Base-by-base conservation (phyloP, 805 yeast species). In the Yarrowia yakushimensis region DNA sequence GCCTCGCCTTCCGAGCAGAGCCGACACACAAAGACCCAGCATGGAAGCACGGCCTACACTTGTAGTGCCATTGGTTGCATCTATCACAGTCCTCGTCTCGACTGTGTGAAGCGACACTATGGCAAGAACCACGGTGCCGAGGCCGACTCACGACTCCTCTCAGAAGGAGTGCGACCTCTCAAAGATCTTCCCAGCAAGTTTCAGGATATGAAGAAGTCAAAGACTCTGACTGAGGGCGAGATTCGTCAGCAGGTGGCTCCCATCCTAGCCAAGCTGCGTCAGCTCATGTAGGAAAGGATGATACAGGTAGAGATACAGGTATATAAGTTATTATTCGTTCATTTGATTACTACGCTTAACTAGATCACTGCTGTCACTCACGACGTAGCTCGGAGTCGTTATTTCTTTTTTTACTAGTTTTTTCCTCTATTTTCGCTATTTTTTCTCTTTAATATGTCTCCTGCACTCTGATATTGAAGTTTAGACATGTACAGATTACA, bases 21-120 rank as follows among this genome's bases (percentile, higher is more conserved):
- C 17, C 43, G 59, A 17, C 59, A 52, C 13, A 12, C 5, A 3
- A 52, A 52, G 43, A 25, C 59, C 2, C 59, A 52, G 33, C 59
- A 52, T n/a, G 43, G 59, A 11, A n/a, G 13, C n/a, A n/a, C 9
- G 0, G 12, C 42, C 12, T 20, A 18, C 36, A 15, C 10, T 11
- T 50, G 57, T 42, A 34, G 23, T n/a, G n/a, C 9, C 6, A 8
- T 6, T 4, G 57, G 36, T 8, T 50, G 57, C 17, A 2, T 9
- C 11, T 23, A 50, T 42, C 22, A 33, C 20, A 18, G 31, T 15
- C 43, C 43, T 23, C 59, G 59, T 3, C 17, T 52, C 6, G 59
- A 52, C 17, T 33, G 59, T 13, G 3, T 52, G 23, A 52, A 52
- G 33, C 59, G 59, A 0, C 59, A 52, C 43, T 33, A 25, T 27